These are phyloP conservation scores for Glarea lozoyensis DNA, from an alignment of 495 filamentous ascomycete species.

Conservation along the genomic window DNA sequence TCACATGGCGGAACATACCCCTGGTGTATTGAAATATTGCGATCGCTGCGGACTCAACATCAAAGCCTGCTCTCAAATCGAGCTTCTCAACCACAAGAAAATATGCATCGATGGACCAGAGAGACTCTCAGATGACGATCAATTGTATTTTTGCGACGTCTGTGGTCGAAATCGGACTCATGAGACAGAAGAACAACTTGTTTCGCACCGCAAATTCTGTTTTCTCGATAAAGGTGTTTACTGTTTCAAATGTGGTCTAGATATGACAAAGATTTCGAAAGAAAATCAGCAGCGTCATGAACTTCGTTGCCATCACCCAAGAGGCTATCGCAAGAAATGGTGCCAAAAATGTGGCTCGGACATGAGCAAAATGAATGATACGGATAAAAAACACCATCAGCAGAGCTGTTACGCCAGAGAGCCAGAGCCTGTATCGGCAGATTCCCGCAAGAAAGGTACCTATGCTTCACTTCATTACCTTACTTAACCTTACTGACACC, in stretches of 20 bases:
- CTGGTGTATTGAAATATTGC: conserved; percentile 10
- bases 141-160: conserved; percentile 3
- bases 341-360: conserved; percentile 11
- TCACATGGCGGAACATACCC: conserved; percentile 11
- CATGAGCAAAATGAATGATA: background rate
- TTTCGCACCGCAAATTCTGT: conserved; percentile 1
- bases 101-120: conserved; percentile 3
- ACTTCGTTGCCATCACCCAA: background rate
- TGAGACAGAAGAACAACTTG: background rate
- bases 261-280: background rate
- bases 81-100: conserved; percentile 5
- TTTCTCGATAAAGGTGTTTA: background rate
- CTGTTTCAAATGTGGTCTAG: conserved; percentile 6
- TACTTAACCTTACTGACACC: too few species aligned
- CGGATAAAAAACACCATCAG: background rate
- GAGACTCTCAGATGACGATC: background rate
- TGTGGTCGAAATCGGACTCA: conserved; percentile 8
- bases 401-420: background rate
- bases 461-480: too few species aligned
- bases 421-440: too few species aligned
- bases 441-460: too few species aligned
- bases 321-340: conserved; percentile 4
- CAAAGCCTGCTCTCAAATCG: background rate
- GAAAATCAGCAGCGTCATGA: background rate
- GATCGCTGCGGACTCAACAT: conserved; percentile 12